Evolutionary conservation across 768 basidiomycete genomes (phyloP).

Genomic region (Mycena filopes): DNA sequence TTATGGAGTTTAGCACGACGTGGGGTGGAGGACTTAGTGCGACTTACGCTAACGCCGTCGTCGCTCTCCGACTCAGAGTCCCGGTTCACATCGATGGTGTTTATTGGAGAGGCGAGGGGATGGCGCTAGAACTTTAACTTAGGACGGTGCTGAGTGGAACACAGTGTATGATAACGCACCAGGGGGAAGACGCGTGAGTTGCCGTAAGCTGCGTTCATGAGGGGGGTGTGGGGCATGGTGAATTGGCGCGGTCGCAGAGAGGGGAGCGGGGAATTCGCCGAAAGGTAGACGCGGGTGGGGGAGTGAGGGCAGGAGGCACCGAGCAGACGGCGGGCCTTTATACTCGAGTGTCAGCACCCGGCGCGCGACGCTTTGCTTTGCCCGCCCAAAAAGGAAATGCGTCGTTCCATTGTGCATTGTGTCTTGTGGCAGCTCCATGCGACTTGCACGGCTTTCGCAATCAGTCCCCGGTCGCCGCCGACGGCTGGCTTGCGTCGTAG

Average conservation of each 20-base stretch:
- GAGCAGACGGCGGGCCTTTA: neutral
- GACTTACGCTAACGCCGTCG: neutral
- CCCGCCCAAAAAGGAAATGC: neutral
- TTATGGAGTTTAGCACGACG: neutral
- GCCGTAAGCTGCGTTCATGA: neutral
- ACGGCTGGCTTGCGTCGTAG: too few relatives aligned
- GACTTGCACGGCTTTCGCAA: neutral
- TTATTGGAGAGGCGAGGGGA: neutral
- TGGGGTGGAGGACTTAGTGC: neutral
- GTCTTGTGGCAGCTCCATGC: neutral
- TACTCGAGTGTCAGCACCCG: too few relatives aligned
- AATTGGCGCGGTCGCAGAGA: neutral
- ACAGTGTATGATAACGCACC: neutral
- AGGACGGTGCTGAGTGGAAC: neutral
- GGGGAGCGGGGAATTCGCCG: neutral
- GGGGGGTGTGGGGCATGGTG: neutral
- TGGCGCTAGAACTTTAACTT: neutral
- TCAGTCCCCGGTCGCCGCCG: too few relatives aligned
- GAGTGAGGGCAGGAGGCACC: neutral
- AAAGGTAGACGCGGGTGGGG: neutral
- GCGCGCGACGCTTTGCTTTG: too few relatives aligned
- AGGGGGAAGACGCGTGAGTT: neutral
- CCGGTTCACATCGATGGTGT: too few relatives aligned
- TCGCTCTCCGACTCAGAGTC: neutral
- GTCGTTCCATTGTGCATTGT: slow-evolving; percentile 3